Evolutionary conservation across 2,329 filamentous ascomycete species (phyloP).

Genomic region (Epichloe coenophiala): DNA sequence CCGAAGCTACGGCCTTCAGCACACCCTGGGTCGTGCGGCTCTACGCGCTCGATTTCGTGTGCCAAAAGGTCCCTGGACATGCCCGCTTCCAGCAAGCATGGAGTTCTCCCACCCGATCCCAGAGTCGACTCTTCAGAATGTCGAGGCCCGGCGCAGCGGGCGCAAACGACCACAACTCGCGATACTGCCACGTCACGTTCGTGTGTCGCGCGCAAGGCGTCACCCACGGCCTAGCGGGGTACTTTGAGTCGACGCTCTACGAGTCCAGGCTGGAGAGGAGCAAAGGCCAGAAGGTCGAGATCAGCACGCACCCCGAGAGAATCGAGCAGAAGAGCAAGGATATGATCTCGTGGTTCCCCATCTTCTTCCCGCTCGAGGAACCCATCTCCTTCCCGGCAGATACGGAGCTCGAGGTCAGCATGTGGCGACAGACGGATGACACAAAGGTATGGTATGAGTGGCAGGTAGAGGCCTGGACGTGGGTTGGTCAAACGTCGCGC

Average conservation of each 20-base stretch:
- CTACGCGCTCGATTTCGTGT: constrained; percentile 77
- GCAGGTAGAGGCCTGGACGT: constrained; percentile 75
- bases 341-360: constrained; percentile 99
- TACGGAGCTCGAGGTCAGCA: constrained; percentile 75
- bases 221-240: constrained; percentile 82
- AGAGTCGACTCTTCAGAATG: constrained; percentile 37
- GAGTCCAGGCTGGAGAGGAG: constrained; percentile 30
- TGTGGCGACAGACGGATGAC: constrained; percentile 94
- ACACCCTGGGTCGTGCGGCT: constrained; percentile 93
- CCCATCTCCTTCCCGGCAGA: constrained; percentile 77
- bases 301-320: constrained; percentile 83
- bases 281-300: constrained; percentile 50
- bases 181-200: constrained; percentile 69
- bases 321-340: constrained; percentile 89
- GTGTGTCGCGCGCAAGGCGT: constrained; percentile 66
- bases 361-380: constrained; percentile 91
- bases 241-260: constrained; percentile 95
- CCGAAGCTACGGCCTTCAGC: constrained; percentile 63
- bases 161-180: constrained; percentile 80
- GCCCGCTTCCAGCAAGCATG: constrained; percentile 61
- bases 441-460: constrained; percentile 98
- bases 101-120: constrained; percentile 68
- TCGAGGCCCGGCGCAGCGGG: constrained; percentile 55
- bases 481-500: constrained; percentile 43
- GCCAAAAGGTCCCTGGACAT: constrained; percentile 44